Percentiles rank a stretch among this genome's conserved stretches.
Evolutionary conservation across 75 land plant species (phyloP).

Genomic region (Larix kaempferi): DNA sequence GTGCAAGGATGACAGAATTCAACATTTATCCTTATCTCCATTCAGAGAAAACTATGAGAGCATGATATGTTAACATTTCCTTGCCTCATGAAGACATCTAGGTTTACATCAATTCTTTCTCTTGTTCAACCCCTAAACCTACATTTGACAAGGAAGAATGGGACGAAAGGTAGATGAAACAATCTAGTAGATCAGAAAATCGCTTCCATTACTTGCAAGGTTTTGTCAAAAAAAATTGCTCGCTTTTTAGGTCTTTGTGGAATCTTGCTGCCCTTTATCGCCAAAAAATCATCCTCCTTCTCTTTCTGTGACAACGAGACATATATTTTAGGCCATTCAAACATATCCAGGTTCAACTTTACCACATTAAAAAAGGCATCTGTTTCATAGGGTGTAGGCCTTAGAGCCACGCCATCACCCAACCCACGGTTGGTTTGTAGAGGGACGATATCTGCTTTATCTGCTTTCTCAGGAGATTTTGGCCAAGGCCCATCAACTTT

Average conservation of each 20-base stretch:
- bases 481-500: background rate
- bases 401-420: background rate
- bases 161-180: background rate
- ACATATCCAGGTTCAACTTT: conserved; percentile 33
- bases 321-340: conserved; percentile 54
- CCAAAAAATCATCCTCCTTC: conserved; percentile 57
- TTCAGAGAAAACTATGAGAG: background rate
- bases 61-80: background rate
- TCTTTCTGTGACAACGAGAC: conserved; percentile 47
- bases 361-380: conserved; percentile 13
- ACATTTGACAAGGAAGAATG: background rate
- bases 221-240: conserved; percentile 38
- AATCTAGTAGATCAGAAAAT: background rate
- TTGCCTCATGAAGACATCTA: background rate
- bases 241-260: conserved; percentile 57
- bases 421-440: conserved; percentile 4
- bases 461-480: conserved; percentile 6
- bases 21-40: background rate
- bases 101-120: background rate
- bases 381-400: conserved; percentile 5
- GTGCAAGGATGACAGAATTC: background rate
- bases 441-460: background rate
- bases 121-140: background rate
- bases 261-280: conserved; percentile 54
- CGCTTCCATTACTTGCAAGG: conserved; percentile 30